Percentiles rank a stretch among this genome's conserved stretches.
Conservation (phyloP, 768 basidiomycete species). For the Galerina sulciceps region DNA sequence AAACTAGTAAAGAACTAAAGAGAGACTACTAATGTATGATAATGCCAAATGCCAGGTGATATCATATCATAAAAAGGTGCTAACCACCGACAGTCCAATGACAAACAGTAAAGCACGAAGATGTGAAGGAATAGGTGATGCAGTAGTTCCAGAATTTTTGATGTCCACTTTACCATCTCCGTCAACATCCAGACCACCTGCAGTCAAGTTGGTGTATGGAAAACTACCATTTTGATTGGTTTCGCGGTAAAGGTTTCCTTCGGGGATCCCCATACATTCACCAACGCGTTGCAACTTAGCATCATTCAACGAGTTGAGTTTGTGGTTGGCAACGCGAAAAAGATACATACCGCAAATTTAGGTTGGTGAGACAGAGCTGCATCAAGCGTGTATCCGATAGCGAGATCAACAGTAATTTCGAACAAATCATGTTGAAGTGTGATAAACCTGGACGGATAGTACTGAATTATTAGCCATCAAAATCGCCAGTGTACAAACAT, state of each 20-base stretch:
- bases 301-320: background rate
- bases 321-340: background rate
- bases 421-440: conserved; percentile 89
- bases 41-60: background rate
- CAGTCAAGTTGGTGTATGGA: conserved; percentile 47
- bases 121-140: background rate
- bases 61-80: background rate
- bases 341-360: conserved; percentile 56
- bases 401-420: conserved; percentile 85
- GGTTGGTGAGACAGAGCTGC: conserved; percentile 71
- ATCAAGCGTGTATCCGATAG: conserved; percentile 84
- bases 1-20: background rate
- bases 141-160: conserved; percentile 12
- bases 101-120: conserved; percentile 3
- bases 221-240: conserved; percentile 74
- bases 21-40: background rate
- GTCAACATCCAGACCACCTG: conserved; percentile 37
- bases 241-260: conserved; percentile 82
- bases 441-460: conserved; percentile 64
- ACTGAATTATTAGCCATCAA: too few relatives aligned
- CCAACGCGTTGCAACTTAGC: conserved; percentile 77
- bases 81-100: background rate
- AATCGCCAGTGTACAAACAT: too few relatives aligned
- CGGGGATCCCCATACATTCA: conserved; percentile 66
- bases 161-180: conserved; percentile 40